Evolutionary conservation across 306 rosid species (phyloP).

Genomic region (Elaeagnus macrophylla): DNA sequence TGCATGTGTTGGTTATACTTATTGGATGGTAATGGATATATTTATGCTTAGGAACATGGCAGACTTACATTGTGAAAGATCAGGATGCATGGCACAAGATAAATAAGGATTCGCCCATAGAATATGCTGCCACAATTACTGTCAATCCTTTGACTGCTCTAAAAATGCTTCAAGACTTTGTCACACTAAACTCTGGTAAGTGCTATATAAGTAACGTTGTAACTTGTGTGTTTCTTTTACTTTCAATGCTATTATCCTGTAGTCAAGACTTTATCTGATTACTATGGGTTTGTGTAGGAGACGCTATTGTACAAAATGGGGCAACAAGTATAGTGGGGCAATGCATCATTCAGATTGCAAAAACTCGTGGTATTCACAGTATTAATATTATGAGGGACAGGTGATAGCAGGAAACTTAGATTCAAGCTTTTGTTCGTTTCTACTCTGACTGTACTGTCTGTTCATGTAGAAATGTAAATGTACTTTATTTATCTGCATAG

Average conservation of each 20-base stretch:
- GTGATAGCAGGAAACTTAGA: constrained; percentile 31
- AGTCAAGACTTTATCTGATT: not conserved
- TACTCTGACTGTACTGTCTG: not conserved
- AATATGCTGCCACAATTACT: constrained; percentile 80
- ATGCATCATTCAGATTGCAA: constrained; percentile 89
- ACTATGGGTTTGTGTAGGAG: constrained; percentile 42
- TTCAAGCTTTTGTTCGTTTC: constrained; percentile 13
- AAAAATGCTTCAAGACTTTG: constrained; percentile 74
- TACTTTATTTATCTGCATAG: too few relatives aligned
- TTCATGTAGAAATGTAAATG: too few relatives aligned
- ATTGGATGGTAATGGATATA: constrained; percentile 2
- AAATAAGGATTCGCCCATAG: constrained; percentile 57
- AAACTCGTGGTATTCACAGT: constrained; percentile 53
- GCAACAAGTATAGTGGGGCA: constrained; percentile 96
- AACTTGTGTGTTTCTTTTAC: constrained; percentile 2
- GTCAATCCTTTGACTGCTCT: constrained; percentile 89
- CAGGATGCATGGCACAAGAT: constrained; percentile 71
- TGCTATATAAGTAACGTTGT: not conserved
- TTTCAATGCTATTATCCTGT: not conserved
- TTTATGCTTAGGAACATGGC: constrained; percentile 71
- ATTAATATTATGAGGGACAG: constrained; percentile 78
- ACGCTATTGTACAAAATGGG: constrained; percentile 89
- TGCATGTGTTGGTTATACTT: constrained; percentile 1
- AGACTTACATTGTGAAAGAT: constrained; percentile 72
- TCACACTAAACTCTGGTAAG: constrained; percentile 57